Base-by-base conservation (phyloP, 2,329 filamentous ascomycete genomes). In the Tolypocladium endophyticum region DNA sequence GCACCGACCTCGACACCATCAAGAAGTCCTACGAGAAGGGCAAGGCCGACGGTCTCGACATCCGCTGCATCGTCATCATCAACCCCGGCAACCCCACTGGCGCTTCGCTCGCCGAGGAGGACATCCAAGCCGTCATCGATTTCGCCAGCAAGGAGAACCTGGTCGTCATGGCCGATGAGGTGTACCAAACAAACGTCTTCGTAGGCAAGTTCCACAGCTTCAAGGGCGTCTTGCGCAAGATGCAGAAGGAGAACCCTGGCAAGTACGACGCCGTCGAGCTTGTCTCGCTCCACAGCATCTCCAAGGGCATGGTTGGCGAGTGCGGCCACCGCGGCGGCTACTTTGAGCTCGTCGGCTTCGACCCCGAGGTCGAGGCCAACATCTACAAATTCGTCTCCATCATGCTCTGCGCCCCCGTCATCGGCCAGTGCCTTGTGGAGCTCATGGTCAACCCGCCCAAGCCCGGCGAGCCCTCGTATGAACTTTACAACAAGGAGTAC, bases 331-430 rank as follows among this genome's bases (percentile, higher is more conserved):
- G 94, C 64, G 94, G 93, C 67, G 94, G 94, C 59, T 99, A 96
- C 82, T 97, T 97, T 71, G 94, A 99, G 81, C 86, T 99, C 60
- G 85, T 92, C 61, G 90, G 90, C 67, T 97, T 99, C 74, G 86
- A 96, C 72, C 77, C 84, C 14, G 81, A 89, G 69, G 94, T 99
- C 65, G 87, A 90, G 70, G 90, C 88, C 65, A 88, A 97, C 79
- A 92, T 99, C 74, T 97, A 97, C 86, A 99, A 99, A 80, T 96
- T 96, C 73, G 89, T 97, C 71, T 94, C 89, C 73, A 97, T 99
- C 78, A 93, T 90, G 78, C 87, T 99, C 66, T 99, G 94, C 77
- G 88, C 94, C 57, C 93, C 94, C 33, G 94, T 99, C 68, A 84
- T 96, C 66, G 93, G 92, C 62, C 94, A 99, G 81, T 97, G 94